These are phyloP conservation scores for Leccinum ochraceum DNA, from an alignment of 768 basidiomycete genomes.

Conservation along the genomic window DNA sequence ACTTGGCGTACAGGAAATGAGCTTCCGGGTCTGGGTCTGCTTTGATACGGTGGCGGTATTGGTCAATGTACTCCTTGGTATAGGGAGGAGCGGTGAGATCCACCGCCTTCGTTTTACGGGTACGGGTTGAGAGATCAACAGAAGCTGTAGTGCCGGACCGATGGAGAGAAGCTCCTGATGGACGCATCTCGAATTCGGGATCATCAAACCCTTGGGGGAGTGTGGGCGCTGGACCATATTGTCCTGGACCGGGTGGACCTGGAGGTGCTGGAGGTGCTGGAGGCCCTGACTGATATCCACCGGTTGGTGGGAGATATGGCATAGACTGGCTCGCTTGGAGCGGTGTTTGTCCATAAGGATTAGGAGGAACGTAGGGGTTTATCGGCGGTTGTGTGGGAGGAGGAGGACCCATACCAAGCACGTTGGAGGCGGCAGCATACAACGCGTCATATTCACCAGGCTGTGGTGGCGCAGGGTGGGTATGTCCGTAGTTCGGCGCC, in stretches of 20 bases:
- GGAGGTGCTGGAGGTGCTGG: constrained; percentile 14
- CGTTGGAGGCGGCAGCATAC: constrained; percentile 77
- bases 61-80: constrained; percentile 95
- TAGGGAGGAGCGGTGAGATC: constrained; percentile 84
- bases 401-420: constrained; percentile 76
- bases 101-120: constrained; percentile 75
- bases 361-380: constrained; percentile 25
- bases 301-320: constrained; percentile 35
- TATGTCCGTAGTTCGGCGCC: constrained; percentile 21
- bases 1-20: constrained; percentile 97
- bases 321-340: constrained; percentile 32
- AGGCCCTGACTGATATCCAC: constrained; percentile 25
- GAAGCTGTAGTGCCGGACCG: constrained; percentile 61
- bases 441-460: constrained; percentile 54
- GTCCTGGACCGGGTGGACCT: constrained; percentile 11
- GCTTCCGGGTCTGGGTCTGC: constrained; percentile 97
- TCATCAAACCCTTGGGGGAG: constrained; percentile 37
- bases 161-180: constrained; percentile 43
- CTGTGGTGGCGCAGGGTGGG: constrained; percentile 26
- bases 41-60: constrained; percentile 97
- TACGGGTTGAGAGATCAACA: constrained; percentile 56
- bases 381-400: constrained; percentile 31
- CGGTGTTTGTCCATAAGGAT: constrained; percentile 23
- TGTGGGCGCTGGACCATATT: constrained; percentile 26
- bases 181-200: constrained; percentile 56